Base-by-base conservation (phyloP, 2,329 filamentous ascomycete genomes). In the Phialocephala sp. region DNA sequence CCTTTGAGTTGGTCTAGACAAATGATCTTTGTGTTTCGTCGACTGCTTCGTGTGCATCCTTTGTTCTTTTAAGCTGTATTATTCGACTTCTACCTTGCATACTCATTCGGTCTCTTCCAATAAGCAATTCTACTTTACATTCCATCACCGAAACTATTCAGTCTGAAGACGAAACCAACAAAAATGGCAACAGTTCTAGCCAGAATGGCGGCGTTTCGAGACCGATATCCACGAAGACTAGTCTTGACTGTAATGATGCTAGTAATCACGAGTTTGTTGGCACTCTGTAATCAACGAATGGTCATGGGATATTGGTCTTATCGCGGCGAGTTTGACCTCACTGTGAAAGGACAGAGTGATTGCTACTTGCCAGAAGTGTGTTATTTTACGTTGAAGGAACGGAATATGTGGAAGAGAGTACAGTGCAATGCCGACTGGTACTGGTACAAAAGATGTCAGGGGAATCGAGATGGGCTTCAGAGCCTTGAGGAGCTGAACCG, bases 361-460 rank as follows among this genome's bases (percentile, higher is more conserved):
- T 14, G 15, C 11, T 14, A 39, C 39, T 9, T 22, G 27, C 4
- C 52, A 4, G 52, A 56, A 37, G 9, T 57, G 35, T 41, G 36
- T 12, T 36, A 37, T 57, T 35, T 39, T 57, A 37, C 55, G 1
- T 22, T 36, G 36, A 39, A 24, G 14, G 55, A 57, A 22, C 35
- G 8, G 12, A 57, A 57, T 27, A 36, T 57, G 18, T 57, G 55
- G 55, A 37, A 57, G 8, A 36, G 55, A 57, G 36, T 57, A 5
- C 32, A 39, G 55, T 39, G 8, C 20, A 57, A 39, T 24, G 55
- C 15, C 32, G 55, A 57, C 9, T 57, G 55, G 55, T 57, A 57
- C 15, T 57, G 18, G 18, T 20, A 24, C 4, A 37, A 24, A 15
- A 22, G n/a, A 20, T 57, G 55, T 24, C 9, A 12, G 14, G 36